phyloP scores from a whole-genome alignment of 1,139 yeast genomes.

The Zygotorulaspora mrakii region DNA sequence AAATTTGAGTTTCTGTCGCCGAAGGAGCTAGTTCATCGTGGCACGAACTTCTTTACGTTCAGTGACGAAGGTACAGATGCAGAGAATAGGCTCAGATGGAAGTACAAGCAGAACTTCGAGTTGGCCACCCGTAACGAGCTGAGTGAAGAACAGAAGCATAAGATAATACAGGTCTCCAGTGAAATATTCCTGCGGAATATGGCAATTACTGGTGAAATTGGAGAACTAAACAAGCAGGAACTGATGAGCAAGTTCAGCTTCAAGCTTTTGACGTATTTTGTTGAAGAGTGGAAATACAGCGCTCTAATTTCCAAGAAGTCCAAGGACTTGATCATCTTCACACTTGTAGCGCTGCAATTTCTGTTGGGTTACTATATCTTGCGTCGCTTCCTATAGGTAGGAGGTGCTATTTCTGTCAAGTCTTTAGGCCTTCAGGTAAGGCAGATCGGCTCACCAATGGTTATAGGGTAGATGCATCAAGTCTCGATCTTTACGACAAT shows the following conservation, averaged over 20 bases:
- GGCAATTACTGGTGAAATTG: constrained; percentile 60
- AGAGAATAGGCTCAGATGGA: constrained; percentile 58
- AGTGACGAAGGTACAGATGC: constrained; percentile 69
- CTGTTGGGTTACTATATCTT: constrained; percentile 18
- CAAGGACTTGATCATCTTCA: constrained; percentile 18
- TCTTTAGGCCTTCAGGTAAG: background rate
- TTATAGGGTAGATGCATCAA: background rate
- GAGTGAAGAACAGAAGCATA: constrained; percentile 65
- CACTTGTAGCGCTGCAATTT: constrained; percentile 16
- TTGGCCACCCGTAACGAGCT: constrained; percentile 64
- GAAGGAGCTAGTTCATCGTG: constrained; percentile 54
- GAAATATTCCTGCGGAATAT: constrained; percentile 64
- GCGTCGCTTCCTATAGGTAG: constrained; percentile 14
- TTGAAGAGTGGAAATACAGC: constrained; percentile 34
- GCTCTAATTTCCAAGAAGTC: constrained; percentile 23
- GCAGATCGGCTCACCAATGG: background rate
- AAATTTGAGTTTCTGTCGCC: constrained; percentile 60
- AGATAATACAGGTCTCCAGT: constrained; percentile 64
- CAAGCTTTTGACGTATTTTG: constrained; percentile 42
- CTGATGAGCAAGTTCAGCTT: constrained; percentile 56
- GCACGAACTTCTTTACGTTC: constrained; percentile 71
- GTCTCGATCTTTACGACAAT: too few species aligned
- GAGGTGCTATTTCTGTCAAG: too few species aligned
- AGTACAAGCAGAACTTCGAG: constrained; percentile 74
- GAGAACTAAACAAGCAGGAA: constrained; percentile 55